phyloP scores from a whole-genome alignment of 1,284 basidiomycete species.

The Ustilago vetiveriae region DNA sequence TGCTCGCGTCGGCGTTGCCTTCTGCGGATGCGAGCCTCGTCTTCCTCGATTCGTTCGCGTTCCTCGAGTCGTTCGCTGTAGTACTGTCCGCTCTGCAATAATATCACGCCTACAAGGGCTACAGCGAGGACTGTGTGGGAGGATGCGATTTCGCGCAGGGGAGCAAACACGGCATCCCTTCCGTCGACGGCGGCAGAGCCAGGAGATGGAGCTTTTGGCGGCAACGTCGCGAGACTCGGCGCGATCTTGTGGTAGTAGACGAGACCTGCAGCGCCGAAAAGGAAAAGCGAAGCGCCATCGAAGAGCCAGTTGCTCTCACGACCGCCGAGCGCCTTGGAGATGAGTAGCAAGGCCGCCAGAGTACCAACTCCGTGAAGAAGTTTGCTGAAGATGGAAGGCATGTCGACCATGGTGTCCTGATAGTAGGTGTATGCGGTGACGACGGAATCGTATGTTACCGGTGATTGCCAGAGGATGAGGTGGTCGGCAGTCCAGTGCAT shows the following conservation, averaged over 20 bases:
- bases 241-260: constrained; percentile 61
- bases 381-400: constrained; percentile 41
- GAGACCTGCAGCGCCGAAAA: constrained; percentile 59
- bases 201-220: constrained; percentile 38
- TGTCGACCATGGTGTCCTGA: constrained; percentile 51
- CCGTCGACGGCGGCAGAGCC: constrained; percentile 31
- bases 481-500: constrained; percentile 67
- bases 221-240: constrained; percentile 47
- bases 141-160: constrained; percentile 63
- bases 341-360: constrained; percentile 41
- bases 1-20: constrained; percentile 55
- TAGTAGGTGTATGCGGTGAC: constrained; percentile 63
- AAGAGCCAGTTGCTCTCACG: constrained; percentile 66
- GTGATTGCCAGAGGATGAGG: constrained; percentile 62
- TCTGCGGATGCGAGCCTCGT: constrained; percentile 60
- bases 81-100: constrained; percentile 66
- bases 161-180: constrained; percentile 38
- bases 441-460: constrained; percentile 54
- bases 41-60: constrained; percentile 64
- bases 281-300: constrained; percentile 65
- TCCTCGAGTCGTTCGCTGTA: constrained; percentile 65
- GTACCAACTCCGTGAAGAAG: constrained; percentile 48
- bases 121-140: constrained; percentile 63
- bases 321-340: constrained; percentile 57
- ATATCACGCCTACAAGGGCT: constrained; percentile 62